phyloP scores from a whole-genome alignment of 148 eudicot genomes.

The Drosera capensis region DNA sequence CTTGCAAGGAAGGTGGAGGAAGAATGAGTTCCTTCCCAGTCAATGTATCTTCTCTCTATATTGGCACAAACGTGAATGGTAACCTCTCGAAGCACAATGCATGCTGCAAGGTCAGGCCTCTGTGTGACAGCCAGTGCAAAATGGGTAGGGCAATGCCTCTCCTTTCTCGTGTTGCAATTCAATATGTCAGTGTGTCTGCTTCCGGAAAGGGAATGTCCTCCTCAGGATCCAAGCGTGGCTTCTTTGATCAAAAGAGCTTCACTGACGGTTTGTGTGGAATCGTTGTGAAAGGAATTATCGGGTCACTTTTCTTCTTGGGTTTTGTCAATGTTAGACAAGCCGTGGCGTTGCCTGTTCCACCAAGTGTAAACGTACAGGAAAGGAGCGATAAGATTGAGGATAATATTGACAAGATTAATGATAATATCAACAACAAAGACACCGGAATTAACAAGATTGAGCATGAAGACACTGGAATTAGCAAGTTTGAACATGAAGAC shows the following conservation, averaged over 20 bases:
- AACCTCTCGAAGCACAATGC: background rate
- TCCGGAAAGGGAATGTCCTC: background rate
- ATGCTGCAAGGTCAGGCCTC: background rate
- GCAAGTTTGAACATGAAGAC: slow-evolving; percentile 28
- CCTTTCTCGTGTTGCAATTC: background rate
- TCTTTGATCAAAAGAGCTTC: slow-evolving; percentile 14
- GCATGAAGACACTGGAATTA: background rate
- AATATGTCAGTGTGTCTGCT: background rate
- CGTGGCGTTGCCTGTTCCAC: slow-evolving; percentile 23
- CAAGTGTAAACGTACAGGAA: slow-evolving; percentile 17
- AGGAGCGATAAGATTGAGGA: slow-evolving; percentile 14
- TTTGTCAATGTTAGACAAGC: slow-evolving; percentile 19
- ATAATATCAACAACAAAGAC: no score
- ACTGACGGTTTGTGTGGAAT: slow-evolving; percentile 20
- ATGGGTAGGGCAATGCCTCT: background rate
- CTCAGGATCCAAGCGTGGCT: background rate
- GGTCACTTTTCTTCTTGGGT: slow-evolving; percentile 53
- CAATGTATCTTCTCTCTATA: background rate
- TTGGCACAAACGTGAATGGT: background rate
- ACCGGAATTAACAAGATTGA: no score
- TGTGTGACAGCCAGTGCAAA: background rate
- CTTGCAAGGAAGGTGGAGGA: background rate
- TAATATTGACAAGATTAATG: no score
- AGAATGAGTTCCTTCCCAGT: background rate
- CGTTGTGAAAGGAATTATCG: slow-evolving; percentile 33